Evolutionary conservation across 352 stramenopile species (phyloP), one percentile per base, ranked within the genome.

Genomic region (Phytophthora citricola): DNA sequence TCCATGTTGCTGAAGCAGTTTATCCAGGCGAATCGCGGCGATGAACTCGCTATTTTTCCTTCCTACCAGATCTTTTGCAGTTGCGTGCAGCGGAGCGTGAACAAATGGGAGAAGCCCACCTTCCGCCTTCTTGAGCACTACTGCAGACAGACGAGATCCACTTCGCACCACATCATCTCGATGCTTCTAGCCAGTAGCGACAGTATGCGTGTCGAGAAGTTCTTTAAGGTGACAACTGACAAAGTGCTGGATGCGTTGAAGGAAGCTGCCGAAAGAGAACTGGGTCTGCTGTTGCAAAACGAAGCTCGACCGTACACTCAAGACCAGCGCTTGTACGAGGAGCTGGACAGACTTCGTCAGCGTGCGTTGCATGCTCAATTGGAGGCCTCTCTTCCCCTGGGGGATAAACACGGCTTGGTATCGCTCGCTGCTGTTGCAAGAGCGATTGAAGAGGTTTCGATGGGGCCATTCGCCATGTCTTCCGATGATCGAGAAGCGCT

Each of bases 401-500:
- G 24, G 31, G 44, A 75, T 58, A 31, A 38, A 10, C n/a, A 39
- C 10, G 61, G 61, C 6, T 20, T 64, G 38, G 55, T 75, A 39
- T 61, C 49, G 12, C 10, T 74, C 5, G n/a, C 17, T 10, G 44
- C 65, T 3, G 47, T 82, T 6, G 45, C 66, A 32, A 31, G 50
- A 44, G 46, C 32, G n/a, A 14, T 75, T 11, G 51, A 32, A 53
- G 56, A 26, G 6, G 49, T 63, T 36, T 64, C 41, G 1, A 43
- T 51, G 40, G 56, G 56, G 7, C 48, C 50, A 53, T 63, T 66
- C 45, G 44, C 49, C 11, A 27, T 64, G 27, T 56, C 62, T 5
- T 71, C 59, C 7, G 69, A 76, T 14, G 72, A 84, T 27, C 71
- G 71, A 11, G 62, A 83, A 44, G 69, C 55, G 12, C 41, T 76